Evolutionary conservation across 106 monocot genomes (phyloP).

Genomic region (Triglochin maritima): DNA sequence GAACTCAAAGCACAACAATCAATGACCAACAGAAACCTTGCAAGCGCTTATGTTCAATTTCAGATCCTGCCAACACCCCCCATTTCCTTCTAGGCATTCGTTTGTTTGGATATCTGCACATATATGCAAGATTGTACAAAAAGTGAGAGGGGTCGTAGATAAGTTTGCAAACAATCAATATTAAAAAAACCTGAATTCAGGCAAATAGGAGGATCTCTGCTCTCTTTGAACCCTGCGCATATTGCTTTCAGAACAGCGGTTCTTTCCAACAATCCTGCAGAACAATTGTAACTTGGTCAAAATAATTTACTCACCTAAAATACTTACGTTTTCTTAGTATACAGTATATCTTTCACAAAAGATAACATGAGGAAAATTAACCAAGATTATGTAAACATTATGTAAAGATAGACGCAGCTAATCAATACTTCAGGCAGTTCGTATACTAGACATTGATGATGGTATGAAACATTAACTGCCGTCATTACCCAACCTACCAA

Average conservation of each 20-base stretch:
- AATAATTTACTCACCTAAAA: neutral
- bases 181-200: constrained; percentile 48
- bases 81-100: constrained; percentile 70
- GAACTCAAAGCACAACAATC: too few species aligned
- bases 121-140: neutral
- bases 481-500: too few species aligned
- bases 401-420: too few species aligned
- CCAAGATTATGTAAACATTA: too few species aligned
- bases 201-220: constrained; percentile 82
- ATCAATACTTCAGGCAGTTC: too few species aligned
- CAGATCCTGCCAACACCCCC: constrained; percentile 73
- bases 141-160: too few species aligned
- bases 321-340: neutral
- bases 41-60: constrained; percentile 68
- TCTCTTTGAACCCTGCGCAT: constrained; percentile 87
- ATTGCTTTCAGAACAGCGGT: constrained; percentile 67
- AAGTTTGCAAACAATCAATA: too few species aligned
- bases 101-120: constrained; percentile 76
- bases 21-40: constrained; percentile 34
- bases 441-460: too few species aligned
- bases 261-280: constrained; percentile 67
- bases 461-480: too few species aligned
- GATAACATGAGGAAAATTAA: too few species aligned
- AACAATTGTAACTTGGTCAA: neutral
- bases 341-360: too few species aligned